Evolutionary conservation across 805 yeast genomes (phyloP).

Genomic region (Torulaspora microellipsoides): DNA sequence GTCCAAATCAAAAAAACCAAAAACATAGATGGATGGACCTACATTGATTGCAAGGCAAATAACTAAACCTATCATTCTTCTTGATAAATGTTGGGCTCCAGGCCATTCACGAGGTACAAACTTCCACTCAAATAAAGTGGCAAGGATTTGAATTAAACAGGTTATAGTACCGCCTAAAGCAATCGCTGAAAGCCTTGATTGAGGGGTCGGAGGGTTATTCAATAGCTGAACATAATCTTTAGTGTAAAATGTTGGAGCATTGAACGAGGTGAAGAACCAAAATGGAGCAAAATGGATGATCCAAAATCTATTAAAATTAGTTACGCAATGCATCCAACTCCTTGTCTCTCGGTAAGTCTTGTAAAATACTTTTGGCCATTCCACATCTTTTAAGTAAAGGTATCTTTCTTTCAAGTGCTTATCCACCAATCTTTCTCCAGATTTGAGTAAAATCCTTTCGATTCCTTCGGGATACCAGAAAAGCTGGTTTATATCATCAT

Average conservation of each 20-base stretch:
- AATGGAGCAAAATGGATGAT: constrained; percentile 67
- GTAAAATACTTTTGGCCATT: constrained; percentile 64
- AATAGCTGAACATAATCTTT: constrained; percentile 46
- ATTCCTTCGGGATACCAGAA: constrained; percentile 80
- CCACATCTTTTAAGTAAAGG: constrained; percentile 45
- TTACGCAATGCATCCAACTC: constrained; percentile 69
- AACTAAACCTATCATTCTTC: constrained; percentile 43
- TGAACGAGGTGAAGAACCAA: constrained; percentile 71
- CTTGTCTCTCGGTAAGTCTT: constrained; percentile 75
- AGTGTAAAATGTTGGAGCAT: constrained; percentile 66
- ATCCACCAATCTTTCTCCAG: constrained; percentile 48
- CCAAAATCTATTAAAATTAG: constrained; percentile 78
- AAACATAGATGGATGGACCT: constrained; percentile 51
- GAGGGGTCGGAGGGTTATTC: constrained; percentile 58
- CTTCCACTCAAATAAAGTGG: constrained; percentile 51
- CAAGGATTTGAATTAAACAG: constrained; percentile 50
- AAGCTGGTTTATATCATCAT: constrained; percentile 84
- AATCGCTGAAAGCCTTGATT: constrained; percentile 51
- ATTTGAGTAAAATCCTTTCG: constrained; percentile 46
- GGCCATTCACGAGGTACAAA: constrained; percentile 72
- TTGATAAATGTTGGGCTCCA: constrained; percentile 58
- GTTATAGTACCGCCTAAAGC: constrained; percentile 67
- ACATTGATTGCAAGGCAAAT: constrained; percentile 43
- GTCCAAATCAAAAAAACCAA: constrained; percentile 34
- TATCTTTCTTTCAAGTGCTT: constrained; percentile 55